Base-by-base conservation (phyloP, 2,329 filamentous ascomycete genomes). In the Trichoderma polysporum region DNA sequence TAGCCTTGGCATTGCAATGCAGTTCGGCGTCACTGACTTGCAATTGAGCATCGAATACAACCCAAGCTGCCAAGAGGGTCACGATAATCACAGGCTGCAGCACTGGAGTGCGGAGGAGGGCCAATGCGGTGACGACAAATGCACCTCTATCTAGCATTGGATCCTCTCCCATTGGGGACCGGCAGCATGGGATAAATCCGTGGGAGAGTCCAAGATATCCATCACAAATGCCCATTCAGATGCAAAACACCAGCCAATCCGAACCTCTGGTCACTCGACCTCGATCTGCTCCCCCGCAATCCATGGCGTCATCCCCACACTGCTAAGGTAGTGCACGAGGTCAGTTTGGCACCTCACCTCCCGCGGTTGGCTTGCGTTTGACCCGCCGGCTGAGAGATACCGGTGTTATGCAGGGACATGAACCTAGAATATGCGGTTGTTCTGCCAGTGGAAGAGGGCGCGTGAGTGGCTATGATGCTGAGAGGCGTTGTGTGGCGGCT, bases 271-370 rank as follows among this genome's bases (percentile, higher is more conserved):
- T 27, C 57, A 27, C 63, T 52, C 33, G 68, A 66, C 58, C 67
- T 70, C 70, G 68, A 68, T 68, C 70, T 49, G 73, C 73, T 73
- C 71, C 74, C 74, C 74, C 74, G 74, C 74, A 76, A 74, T 76
- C 72, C 74, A 74, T 76, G 73, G 74, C 74, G 74, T 76, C 74
- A 76, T 76, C 73, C 71, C 73, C 61, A 68, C 69, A 68, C 67
- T 64, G 61, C 61, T 64, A 64, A 56, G 50, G 50, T 64, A 64
- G 61, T 64, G 61, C 61, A 64, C 61, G 19, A 64, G 61, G 29
- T 53, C 61, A 64, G 52, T 45, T 35, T 64, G 47, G 52, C 50
- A 64, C 37, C 50, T 64, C 61, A 63, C 61, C 37, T 47, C 25
- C 61, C 50, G 50, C 61, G 50, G 50, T 31, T 53, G 59, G 47